These are phyloP conservation scores for Aspergillus sp. DNA, from an alignment of 2,329 filamentous ascomycete species.

Conservation along the genomic window DNA sequence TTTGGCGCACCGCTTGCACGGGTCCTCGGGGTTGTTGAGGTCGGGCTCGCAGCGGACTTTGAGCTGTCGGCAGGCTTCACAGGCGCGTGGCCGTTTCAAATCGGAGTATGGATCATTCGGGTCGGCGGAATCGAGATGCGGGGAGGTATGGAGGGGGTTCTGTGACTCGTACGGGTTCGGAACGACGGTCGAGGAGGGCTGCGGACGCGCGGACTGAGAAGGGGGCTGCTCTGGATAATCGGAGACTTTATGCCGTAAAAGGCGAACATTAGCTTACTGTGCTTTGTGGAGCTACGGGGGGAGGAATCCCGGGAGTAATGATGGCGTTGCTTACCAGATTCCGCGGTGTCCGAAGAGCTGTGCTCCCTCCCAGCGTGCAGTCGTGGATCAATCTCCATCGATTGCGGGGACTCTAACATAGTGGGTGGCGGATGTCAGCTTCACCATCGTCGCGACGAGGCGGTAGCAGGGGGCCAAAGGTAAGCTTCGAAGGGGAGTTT, in stretches of 20 bases:
- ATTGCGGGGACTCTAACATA: slow-evolving; percentile 22
- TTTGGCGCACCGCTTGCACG: slow-evolving; percentile 78
- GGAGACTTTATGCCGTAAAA: slow-evolving; percentile 15
- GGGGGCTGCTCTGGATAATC: slow-evolving; percentile 38
- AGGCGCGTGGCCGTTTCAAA: slow-evolving; percentile 71
- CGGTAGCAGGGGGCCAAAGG: not conserved
- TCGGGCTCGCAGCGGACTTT: slow-evolving; percentile 88
- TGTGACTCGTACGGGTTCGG: slow-evolving; percentile 20
- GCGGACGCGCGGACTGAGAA: slow-evolving; percentile 25
- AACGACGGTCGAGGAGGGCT: slow-evolving; percentile 19
- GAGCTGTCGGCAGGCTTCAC: slow-evolving; percentile 74
- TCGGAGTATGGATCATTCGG: slow-evolving; percentile 46
- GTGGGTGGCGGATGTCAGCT: slow-evolving; percentile 16
- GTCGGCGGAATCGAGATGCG: slow-evolving; percentile 19
- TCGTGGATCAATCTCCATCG: slow-evolving; percentile 42
- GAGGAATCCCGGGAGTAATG: slow-evolving; percentile 3
- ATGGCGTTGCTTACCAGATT: slow-evolving; percentile 12
- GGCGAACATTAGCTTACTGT: slow-evolving; percentile 4
- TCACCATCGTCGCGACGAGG: slow-evolving; percentile 6
- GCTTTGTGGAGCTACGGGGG: slow-evolving; percentile 15
- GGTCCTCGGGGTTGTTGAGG: slow-evolving; percentile 62
- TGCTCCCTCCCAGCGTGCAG: slow-evolving; percentile 29
- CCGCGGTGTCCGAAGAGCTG: slow-evolving; percentile 18
- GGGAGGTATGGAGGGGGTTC: slow-evolving; percentile 8
- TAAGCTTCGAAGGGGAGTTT: not conserved